Evolutionary conservation across 75 land plant species (phyloP).

Genomic region (Picea glauca): DNA sequence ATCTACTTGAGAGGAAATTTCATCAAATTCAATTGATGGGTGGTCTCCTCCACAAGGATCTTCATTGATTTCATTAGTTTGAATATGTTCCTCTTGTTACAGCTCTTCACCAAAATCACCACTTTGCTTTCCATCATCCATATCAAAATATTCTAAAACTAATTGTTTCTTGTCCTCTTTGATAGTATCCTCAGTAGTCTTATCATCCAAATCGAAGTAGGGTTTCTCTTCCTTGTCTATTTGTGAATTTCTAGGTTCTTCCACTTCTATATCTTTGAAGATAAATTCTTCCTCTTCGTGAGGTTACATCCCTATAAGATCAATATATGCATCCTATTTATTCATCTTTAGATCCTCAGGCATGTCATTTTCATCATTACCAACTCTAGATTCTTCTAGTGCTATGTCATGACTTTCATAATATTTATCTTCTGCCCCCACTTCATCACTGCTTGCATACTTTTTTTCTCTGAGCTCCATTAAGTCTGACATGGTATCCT

Average conservation of each 20-base stretch:
- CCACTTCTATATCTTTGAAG: constrained; percentile 28
- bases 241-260: constrained; percentile 28
- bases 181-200: constrained; percentile 1
- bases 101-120: constrained; percentile 17
- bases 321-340: constrained; percentile 51
- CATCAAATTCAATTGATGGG: background rate
- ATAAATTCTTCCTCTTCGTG: constrained; percentile 14
- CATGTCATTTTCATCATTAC: constrained; percentile 22
- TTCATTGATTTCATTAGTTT: constrained; percentile 1
- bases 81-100: constrained; percentile 4
- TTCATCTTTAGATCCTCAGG: constrained; percentile 35
- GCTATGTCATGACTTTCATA: constrained; percentile 28
- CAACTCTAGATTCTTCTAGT: constrained; percentile 14
- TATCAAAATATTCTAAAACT: constrained; percentile 23
- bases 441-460: constrained; percentile 22
- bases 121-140: constrained; percentile 10
- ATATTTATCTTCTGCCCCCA: background rate
- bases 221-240: constrained; percentile 11
- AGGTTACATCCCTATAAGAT: constrained; percentile 53
- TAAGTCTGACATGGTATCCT: constrained; percentile 28
- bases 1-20: constrained; percentile 10
- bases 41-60: constrained; percentile 18
- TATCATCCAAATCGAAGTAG: constrained; percentile 17
- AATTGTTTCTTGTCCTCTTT: constrained; percentile 17
- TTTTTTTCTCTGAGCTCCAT: constrained; percentile 80